Evolutionary conservation across 495 filamentous ascomycete genomes (phyloP), one percentile per base, ranked within the genome.

Genomic region (Venustampulla echinocandica): DNA sequence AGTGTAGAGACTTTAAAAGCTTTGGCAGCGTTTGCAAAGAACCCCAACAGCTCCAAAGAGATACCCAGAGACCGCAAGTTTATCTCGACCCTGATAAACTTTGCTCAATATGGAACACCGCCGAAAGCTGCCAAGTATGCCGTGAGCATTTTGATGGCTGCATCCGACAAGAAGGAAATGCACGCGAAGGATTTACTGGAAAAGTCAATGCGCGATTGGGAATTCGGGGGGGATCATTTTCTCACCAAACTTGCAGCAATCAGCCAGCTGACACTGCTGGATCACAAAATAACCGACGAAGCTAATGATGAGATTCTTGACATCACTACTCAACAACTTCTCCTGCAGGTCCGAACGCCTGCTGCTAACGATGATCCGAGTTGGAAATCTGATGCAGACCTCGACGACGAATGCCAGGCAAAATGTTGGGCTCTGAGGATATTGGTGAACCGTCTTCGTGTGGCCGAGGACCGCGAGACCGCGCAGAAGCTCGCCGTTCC

Each of bases 1-100:
- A 81, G 84, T 9, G 86, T 89, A 15, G 87, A 95, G 59, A 90
- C 88, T 4, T 71, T 99, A 47, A 95, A 93, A 61, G 90, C 92
- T 4, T 94, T 89, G 56, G 83, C 89, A 6, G 82, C 83, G 2
- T 97, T 95, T 60, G 87, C 90, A 7, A 81, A 77, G 53, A 86
- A 79, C 53, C 88, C 90, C 47, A 40, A 40, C 7, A 40, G 36
- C 14, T 84, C 90, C 0, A 74, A 79, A 15, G 90, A 96, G 36
- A 75, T 97, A 42, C 87, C 90, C 0, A 75, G 81, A 44, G 87
- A 94, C 48, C 81, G 85, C 36, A 90, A 87, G 52, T 93, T 97
- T 49, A 64, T 79, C 19, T 81, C 90, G 53, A 81, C 87, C 14
- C 70, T 97, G 57, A 74, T 81, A 33, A 80, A 71, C 49, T 96